phyloP scores from a whole-genome alignment of 2,329 filamentous ascomycete genomes.

The Chalaropsis ovoidea region DNA sequence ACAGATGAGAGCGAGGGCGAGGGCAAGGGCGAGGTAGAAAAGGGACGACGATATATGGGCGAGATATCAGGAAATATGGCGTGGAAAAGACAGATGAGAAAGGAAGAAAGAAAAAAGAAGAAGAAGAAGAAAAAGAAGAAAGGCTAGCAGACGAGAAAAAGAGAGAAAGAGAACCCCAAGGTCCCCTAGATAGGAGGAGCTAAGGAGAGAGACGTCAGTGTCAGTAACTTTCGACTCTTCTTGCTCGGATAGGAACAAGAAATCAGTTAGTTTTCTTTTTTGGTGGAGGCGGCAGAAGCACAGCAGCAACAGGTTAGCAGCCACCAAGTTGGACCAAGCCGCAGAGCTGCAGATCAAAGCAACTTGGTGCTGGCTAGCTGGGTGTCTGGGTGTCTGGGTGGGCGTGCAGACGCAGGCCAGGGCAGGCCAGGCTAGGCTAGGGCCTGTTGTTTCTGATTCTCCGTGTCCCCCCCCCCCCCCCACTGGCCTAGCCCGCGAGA shows the following conservation, averaged over 20 bases:
- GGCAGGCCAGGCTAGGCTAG: not conserved
- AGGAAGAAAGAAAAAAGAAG: not conserved
- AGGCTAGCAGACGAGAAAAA: no score
- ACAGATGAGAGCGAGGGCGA: conserved; percentile 21
- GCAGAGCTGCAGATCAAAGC: no score
- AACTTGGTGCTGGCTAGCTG: not conserved
- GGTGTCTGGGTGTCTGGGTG: no score
- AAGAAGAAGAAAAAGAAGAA: not conserved
- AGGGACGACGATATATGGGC: not conserved
- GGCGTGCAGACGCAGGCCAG: not conserved
- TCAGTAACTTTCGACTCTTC: conserved; percentile 22
- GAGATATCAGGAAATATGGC: no score
- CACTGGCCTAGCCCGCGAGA: not conserved
- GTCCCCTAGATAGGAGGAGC: not conserved
- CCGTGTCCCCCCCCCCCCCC: not conserved
- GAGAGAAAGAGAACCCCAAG: not conserved
- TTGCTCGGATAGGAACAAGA: conserved; percentile 18
- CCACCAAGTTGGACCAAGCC: no score
- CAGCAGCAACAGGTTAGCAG: not conserved
- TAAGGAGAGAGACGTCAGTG: conserved; percentile 12
- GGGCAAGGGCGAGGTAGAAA: conserved; percentile 12
- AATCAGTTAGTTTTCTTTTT: conserved; percentile 20
- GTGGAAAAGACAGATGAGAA: not conserved
- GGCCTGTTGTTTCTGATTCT: not conserved
- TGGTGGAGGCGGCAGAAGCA: not conserved